Evolutionary conservation across 495 filamentous ascomycete genomes (phyloP), one percentile per base, ranked within the genome.

Genomic region (Tuber indicum): DNA sequence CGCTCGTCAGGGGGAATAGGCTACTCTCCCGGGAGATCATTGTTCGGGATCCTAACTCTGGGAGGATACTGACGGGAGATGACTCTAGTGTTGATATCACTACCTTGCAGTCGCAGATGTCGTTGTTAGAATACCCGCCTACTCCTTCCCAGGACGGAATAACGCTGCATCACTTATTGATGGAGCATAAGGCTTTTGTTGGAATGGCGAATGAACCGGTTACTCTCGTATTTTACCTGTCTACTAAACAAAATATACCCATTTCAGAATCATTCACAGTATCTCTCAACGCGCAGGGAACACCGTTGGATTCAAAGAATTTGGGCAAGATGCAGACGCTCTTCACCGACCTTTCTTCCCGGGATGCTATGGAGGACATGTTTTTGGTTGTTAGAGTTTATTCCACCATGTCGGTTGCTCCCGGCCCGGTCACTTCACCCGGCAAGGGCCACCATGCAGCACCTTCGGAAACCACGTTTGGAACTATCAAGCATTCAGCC

Each of bases 51-150:
- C 93, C 95, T 1, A 88, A 88, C 16, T 89, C 93, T 79, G 96
- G 96, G 45, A 89, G 94, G 41, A 89, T 98, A 47, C 85, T 99
- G 71, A 97, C 94, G 0, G 92, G 92, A 2, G 93, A 97, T 62
- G 96, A 99, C 84, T 97, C 95, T 0, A 93, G 93, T 52, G 91
- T 98, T 47, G 94, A 97, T 76, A 89, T 98, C 78, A 94, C 94
- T 36, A 93, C 90, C 81, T 87, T 98, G 71, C 96, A 99, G 85
- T 94, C 94, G 7, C 90, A 92, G 78, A 99, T 99, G 96, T 96
- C 93, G 83, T 88, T 98, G 82, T 88, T 99, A 21, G 92, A 97
- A 74, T 91, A 91, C 79, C 89, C 90, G 41, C 94, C 94, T 7
- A 87, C 87, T 8, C 85, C 86, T 10, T 85, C 88, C 32, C 86